Percentiles rank a stretch among this genome's conserved stretches.
phyloP scores from a whole-genome alignment of 495 filamentous ascomycete genomes.

The Aspergillus diversus region DNA sequence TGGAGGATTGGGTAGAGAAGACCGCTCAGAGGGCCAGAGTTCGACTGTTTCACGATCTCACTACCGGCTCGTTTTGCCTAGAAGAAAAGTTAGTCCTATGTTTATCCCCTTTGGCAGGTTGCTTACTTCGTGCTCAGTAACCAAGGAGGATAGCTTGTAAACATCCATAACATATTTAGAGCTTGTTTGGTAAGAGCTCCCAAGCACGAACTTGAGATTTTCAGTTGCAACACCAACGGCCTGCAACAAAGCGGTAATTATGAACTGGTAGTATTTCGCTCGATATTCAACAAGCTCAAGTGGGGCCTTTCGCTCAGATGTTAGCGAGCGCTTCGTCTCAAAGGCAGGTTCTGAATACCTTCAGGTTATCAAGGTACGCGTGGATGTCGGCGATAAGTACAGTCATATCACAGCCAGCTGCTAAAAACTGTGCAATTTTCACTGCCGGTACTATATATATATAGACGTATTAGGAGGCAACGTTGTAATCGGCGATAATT shows the following conservation, averaged over 20 bases:
- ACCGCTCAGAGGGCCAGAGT: constrained; percentile 72
- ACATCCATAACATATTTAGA: constrained; percentile 48
- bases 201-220: constrained; percentile 81
- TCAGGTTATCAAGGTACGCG: constrained; percentile 52
- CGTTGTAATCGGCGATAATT: not conserved
- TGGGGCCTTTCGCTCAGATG: constrained; percentile 28
- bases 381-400: constrained; percentile 79
- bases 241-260: constrained; percentile 67
- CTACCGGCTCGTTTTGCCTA: constrained; percentile 80
- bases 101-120: not conserved
- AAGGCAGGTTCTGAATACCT: constrained; percentile 8
- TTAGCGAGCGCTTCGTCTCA: not conserved
- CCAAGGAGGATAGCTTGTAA: constrained; percentile 42
- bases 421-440: constrained; percentile 88
- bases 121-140: constrained; percentile 46
- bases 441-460: constrained; percentile 44
- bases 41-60: constrained; percentile 90
- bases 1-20: constrained; percentile 82
- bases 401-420: constrained; percentile 79
- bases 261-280: constrained; percentile 69
- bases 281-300: constrained; percentile 84
- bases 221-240: constrained; percentile 71
- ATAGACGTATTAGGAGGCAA: not conserved
- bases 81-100: not conserved
- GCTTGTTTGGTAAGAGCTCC: constrained; percentile 74